Percentiles rank a stretch among this genome's conserved stretches.
Conservation (phyloP, 345 rosid species). For the Streptanthus diversifolius region DNA sequence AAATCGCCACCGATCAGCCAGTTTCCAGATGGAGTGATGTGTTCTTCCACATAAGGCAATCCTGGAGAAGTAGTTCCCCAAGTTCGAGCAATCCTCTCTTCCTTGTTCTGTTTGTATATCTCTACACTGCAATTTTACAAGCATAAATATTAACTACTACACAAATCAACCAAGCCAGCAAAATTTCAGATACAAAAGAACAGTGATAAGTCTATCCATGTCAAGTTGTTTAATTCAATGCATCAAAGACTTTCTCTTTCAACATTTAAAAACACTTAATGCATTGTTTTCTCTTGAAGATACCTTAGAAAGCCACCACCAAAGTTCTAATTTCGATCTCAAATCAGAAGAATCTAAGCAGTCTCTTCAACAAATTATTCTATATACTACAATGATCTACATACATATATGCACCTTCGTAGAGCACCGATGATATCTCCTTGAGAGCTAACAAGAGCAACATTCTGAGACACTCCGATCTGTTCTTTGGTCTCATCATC, state of each 20-base stretch:
- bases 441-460: slow-evolving; percentile 55
- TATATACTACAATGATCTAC: not conserved
- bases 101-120: slow-evolving; percentile 88
- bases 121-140: slow-evolving; percentile 53
- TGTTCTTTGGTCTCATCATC: slow-evolving; percentile 69
- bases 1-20: slow-evolving; percentile 97
- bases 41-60: slow-evolving; percentile 85
- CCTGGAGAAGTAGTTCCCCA: slow-evolving; percentile 96
- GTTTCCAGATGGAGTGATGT: slow-evolving; percentile 68
- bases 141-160: not conserved
- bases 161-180: not conserved
- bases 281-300: not conserved
- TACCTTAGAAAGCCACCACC: not conserved
- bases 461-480: slow-evolving; percentile 53
- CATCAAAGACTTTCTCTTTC: not conserved
- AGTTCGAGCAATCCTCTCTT: slow-evolving; percentile 87
- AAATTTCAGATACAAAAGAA: not conserved
- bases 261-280: not conserved
- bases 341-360: not conserved
- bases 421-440: slow-evolving; percentile 69
- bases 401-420: slow-evolving; percentile 42
- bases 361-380: not conserved
- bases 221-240: not conserved
- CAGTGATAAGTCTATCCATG: not conserved
- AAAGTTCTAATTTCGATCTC: not conserved